Evolutionary conservation across 2,329 filamentous ascomycete species (phyloP), one percentile per base, ranked within the genome.

Genomic region (Samsoniella hepiali): DNA sequence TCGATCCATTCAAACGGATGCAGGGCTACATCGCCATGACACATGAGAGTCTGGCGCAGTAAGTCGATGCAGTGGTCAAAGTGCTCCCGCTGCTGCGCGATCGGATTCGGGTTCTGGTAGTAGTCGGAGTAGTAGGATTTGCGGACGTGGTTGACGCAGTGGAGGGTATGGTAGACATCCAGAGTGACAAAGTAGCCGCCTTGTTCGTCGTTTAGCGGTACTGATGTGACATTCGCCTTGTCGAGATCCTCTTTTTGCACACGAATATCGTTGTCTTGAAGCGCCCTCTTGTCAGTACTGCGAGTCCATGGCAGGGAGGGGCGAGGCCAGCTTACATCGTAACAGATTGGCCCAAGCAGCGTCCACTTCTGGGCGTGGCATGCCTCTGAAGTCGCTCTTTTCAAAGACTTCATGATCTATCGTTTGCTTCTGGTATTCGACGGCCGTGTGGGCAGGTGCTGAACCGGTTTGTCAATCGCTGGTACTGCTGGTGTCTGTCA

Each of bases 61-160:
- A 65, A 38, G 27, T 67, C 65, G 29, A 66, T 64, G 51, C 65
- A 67, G 55, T 67, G 65, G 36, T 67, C 66, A 55, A 65, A 63
- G 56, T 66, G 64, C 42, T 63, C 56, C 1, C 51, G 63, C 44
- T 66, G 53, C 47, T 58, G 59, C 17, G 58, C 64, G n/a, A 64
- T 17, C 8, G 62, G 62, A 36, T 65, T 64, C 7, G 62, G 62
- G 50, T 65, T 59, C 34, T 54, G 53, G 40, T 65, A 64, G 64
- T 65, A 65, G 47, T 65, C 64, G 13, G 51, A 54, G 54, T 64
- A 65, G 49, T 62, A 64, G 29, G 62, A 64, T 34, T 64, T 64
- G 62, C 62, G 62, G 22, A 65, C 38, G n/a, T 62, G 60, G 62
- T 64, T 62, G 7, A 62, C 58, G 32, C 62, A 64, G 40, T 66